Evolutionary conservation across 805 yeast genomes (phyloP).

Genomic region (Tetrapisispora iriomotensis): DNA sequence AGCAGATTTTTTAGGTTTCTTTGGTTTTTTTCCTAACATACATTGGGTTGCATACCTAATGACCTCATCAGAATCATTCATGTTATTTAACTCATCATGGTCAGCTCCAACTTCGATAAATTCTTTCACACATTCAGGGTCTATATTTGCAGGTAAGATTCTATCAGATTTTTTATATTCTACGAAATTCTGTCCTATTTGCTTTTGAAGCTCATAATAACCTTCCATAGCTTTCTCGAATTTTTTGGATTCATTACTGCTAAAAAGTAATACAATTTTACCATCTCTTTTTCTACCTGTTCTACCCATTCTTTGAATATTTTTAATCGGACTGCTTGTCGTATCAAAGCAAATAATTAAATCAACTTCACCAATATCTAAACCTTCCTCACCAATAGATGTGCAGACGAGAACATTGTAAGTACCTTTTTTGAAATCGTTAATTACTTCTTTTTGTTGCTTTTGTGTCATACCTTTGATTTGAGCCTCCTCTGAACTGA

Average conservation of each 20-base stretch:
- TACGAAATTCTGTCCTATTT: constrained; percentile 42
- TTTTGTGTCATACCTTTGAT: constrained; percentile 84
- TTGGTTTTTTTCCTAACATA: constrained; percentile 37
- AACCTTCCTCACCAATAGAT: constrained; percentile 96
- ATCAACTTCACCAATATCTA: constrained; percentile 97
- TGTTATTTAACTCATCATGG: constrained; percentile 42
- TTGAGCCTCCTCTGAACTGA: constrained; percentile 69
- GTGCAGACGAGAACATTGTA: constrained; percentile 87
- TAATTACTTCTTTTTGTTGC: constrained; percentile 69
- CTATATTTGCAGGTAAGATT: constrained; percentile 49
- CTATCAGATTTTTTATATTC: constrained; percentile 45
- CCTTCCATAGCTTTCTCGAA: constrained; percentile 80
- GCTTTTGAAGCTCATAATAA: constrained; percentile 66
- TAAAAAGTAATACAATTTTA: constrained; percentile 59
- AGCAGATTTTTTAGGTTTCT: constrained; percentile 8
- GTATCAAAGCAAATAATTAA: constrained; percentile 87
- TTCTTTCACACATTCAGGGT: constrained; percentile 49
- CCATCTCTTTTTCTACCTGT: constrained; percentile 96
- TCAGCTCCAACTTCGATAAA: constrained; percentile 63
- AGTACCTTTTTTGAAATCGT: constrained; percentile 59
- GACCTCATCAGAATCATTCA: constrained; percentile 58
- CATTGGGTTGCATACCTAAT: constrained; percentile 57
- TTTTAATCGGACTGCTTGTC: constrained; percentile 86
- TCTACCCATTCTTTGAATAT: constrained; percentile 93
- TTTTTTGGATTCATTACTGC: constrained; percentile 68